Percentiles rank a stretch among this genome's conserved stretches.
These are phyloP conservation scores for Strobilomyces echinocephalus DNA, from an alignment of 768 basidiomycete genomes.

Conservation along the genomic window DNA sequence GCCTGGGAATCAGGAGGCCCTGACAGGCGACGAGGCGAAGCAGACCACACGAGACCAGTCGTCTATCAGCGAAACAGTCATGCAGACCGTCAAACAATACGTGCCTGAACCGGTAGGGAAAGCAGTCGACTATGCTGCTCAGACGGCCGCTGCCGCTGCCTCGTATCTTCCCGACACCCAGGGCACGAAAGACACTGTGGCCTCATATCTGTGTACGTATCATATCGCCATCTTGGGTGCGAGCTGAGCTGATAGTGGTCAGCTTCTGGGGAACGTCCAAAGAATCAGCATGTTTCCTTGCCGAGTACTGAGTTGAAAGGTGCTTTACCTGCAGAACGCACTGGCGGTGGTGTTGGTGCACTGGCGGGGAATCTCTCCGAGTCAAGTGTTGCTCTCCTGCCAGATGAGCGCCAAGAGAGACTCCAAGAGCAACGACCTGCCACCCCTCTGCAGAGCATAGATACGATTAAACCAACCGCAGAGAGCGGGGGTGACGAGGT, in stretches of 20 bases:
- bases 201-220: conserved; percentile 13
- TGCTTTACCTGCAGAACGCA: conserved; percentile 28
- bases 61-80: not conserved
- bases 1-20: not conserved
- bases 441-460: conserved; percentile 15
- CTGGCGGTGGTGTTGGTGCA: conserved; percentile 44
- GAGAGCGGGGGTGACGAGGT: conserved; percentile 10
- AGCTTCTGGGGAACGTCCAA: conserved; percentile 6
- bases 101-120: not conserved
- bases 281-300: conserved; percentile 21
- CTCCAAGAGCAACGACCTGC: not conserved
- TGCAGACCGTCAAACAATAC: conserved; percentile 3
- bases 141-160: not conserved
- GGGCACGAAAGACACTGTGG: not conserved
- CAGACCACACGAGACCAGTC: not conserved
- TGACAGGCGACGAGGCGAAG: not conserved
- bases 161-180: conserved; percentile 3
- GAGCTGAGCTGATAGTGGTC: conserved; percentile 3
- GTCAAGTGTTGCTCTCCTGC: conserved; percentile 43
- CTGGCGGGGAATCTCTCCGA: conserved; percentile 46
- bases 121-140: not conserved
- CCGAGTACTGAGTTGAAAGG: conserved; percentile 35
- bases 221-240: not conserved
- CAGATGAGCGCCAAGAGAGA: conserved; percentile 38
- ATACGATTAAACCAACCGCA: conserved; percentile 8